Evolutionary conservation across 2,329 filamentous ascomycete species (phyloP).

Genomic region (Trichoderma gracile): DNA sequence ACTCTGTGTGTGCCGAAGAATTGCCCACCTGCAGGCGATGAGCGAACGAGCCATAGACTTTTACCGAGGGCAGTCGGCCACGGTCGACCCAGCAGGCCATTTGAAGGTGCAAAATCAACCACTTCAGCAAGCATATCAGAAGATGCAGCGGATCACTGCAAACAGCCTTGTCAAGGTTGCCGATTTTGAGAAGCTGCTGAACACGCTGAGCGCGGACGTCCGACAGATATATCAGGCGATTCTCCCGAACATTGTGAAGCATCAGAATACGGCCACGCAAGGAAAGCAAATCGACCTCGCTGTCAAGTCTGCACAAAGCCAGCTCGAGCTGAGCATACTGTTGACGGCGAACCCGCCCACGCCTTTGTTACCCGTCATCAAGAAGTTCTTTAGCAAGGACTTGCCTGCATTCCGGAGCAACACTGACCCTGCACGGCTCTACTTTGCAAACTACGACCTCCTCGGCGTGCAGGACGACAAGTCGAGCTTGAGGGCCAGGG

Average conservation of each 20-base stretch:
- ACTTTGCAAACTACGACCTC: constrained; percentile 70
- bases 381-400: constrained; percentile 62
- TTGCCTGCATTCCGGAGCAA: constrained; percentile 59
- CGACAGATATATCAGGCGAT: constrained; percentile 51
- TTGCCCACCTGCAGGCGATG: constrained; percentile 57
- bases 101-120: constrained; percentile 49
- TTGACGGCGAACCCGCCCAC: constrained; percentile 49
- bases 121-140: constrained; percentile 58
- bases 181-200: constrained; percentile 64
- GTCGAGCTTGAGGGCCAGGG: constrained; percentile 46
- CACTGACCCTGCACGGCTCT: constrained; percentile 66
- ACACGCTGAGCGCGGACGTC: constrained; percentile 50
- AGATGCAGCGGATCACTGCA: constrained; percentile 53
- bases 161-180: constrained; percentile 57
- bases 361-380: constrained; percentile 58
- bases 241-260: constrained; percentile 48
- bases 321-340: constrained; percentile 55
- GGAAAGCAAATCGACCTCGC: constrained; percentile 47
- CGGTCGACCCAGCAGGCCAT: constrained; percentile 42
- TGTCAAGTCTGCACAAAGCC: constrained; percentile 49
- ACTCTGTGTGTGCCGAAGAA: constrained; percentile 65
- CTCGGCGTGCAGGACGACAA: constrained; percentile 65
- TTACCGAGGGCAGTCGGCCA: constrained; percentile 49
- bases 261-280: constrained; percentile 49
- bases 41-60: constrained; percentile 53